Base-by-base conservation (phyloP, 108 stramenopile genomes). In the Seminavis robusta region DNA sequence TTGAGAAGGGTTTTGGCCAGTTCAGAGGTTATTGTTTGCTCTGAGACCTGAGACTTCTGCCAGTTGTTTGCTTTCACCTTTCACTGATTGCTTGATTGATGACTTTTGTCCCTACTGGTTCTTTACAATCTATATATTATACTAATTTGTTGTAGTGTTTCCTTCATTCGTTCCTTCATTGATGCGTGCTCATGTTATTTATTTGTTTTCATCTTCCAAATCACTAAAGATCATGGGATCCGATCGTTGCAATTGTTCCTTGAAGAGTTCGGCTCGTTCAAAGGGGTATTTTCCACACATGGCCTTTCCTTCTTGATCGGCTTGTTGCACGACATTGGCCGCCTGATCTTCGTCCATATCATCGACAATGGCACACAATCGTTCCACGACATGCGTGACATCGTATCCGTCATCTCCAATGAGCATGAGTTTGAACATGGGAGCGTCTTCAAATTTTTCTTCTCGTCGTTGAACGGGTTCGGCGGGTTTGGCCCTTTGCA, bases 151-250 rank as follows among this genome's bases (percentile, higher is more conserved):
- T n/a, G n/a, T n/a, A n/a, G n/a, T n/a, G n/a, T n/a, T n/a, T n/a
- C n/a, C n/a, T n/a, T n/a, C n/a, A n/a, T n/a, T n/a, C n/a, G n/a
- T n/a, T n/a, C n/a, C n/a, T n/a, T n/a, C n/a, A n/a, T n/a, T n/a
- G n/a, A n/a, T n/a, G n/a, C n/a, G n/a, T n/a, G n/a, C n/a, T n/a
- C n/a, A n/a, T n/a, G n/a, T n/a, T 19, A 9, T n/a, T 39, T 61
- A 65, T 34, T 56, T 52, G 50, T 77, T 86, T 50, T 94, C 92
- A 45, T 90, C 83, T 42, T 77, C 80, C 24, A 90, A 39, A 52
- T 94, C 92, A 33, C 67, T 67, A 44, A 74, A 94, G 58, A 94
- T 94, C 64, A 90, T 94, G n/a, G 93, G 93, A 59, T 86, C 83
- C 13, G 80, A 82, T 53, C 93, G 69, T 16, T 80, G 56, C 63